These are phyloP conservation scores for Fusarium chaquense DNA, from an alignment of 2,329 filamentous ascomycete genomes.

Conservation along the genomic window DNA sequence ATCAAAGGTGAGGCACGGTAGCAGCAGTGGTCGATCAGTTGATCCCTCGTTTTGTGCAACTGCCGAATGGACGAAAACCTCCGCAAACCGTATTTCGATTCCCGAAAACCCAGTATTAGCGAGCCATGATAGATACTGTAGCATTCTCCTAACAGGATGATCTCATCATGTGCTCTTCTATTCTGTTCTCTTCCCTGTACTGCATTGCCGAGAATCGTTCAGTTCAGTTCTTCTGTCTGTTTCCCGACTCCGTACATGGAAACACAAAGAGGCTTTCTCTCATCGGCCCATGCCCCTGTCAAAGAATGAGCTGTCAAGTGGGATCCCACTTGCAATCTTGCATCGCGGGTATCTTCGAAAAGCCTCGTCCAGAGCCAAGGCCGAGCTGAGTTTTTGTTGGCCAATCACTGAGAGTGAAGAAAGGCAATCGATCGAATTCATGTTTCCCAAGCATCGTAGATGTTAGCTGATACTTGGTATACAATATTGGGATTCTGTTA, in stretches of 20 bases:
- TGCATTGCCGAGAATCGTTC: conserved; percentile 2
- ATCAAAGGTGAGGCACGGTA: conserved; percentile 5
- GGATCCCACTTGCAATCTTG: conserved; percentile 30
- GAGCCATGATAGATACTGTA: conserved; percentile 17
- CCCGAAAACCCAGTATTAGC: conserved; percentile 25
- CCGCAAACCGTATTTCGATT: conserved; percentile 27
- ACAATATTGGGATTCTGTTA: not conserved
- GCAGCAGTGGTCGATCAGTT: conserved; percentile 22
- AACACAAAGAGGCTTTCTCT: not conserved
- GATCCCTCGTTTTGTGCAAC: conserved; percentile 18
- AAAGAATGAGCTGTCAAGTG: conserved; percentile 1
- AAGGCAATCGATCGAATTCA: not conserved
- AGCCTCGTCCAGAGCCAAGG: conserved; percentile 9
- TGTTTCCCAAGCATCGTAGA: not conserved
- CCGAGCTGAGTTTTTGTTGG: conserved; percentile 3
- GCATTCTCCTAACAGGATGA: conserved; percentile 11
- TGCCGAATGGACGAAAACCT: conserved; percentile 30
- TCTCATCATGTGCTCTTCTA: conserved; percentile 18
- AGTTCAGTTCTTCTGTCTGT: not conserved
- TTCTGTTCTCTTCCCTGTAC: not conserved
- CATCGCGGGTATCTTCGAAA: conserved; percentile 29
- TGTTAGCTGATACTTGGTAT: not conserved
- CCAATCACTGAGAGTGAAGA: not conserved
- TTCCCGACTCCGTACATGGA: not conserved
- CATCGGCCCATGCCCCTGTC: not conserved